Conservation (phyloP, 2,329 filamentous ascomycete genomes). For the Thelonectria olida region DNA sequence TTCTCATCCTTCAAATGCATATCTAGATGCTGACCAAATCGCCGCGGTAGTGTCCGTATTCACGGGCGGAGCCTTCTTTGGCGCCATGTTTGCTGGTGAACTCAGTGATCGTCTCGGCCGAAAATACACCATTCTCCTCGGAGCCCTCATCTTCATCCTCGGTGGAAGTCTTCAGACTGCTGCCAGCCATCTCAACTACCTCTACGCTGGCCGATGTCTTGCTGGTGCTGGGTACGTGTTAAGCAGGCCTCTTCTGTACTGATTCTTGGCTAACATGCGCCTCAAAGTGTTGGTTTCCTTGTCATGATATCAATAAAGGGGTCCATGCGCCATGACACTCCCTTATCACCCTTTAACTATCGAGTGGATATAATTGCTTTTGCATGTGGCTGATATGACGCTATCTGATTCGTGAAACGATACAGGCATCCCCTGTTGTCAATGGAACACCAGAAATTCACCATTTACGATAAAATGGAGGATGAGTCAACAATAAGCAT, state of each 20-base stretch:
- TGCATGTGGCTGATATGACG: no score
- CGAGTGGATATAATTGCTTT: no score
- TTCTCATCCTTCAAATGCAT: no score
- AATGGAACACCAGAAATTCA: no score
- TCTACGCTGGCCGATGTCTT: conserved; percentile 76
- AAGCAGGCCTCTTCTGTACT: neutral
- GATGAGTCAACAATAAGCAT: no score
- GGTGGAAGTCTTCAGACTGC: conserved; percentile 80
- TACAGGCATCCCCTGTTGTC: no score
- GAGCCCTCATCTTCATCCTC: conserved; percentile 75
- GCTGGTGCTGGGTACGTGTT: conserved; percentile 67
- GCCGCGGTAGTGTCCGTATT: conserved; percentile 72
- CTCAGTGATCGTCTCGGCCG: conserved; percentile 72
- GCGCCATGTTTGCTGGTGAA: conserved; percentile 71
- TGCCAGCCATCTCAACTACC: conserved; percentile 64
- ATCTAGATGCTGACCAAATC: no score
- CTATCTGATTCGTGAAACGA: no score
- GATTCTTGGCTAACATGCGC: conserved; percentile 2
- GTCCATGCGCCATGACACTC: no score
- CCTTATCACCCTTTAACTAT: no score
- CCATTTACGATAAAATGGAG: no score
- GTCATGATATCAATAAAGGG: no score
- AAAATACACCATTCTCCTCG: conserved; percentile 75
- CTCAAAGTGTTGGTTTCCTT: conserved; percentile 55
- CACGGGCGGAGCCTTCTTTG: conserved; percentile 78